Percentiles rank a stretch among this genome's conserved stretches.
phyloP scores from a whole-genome alignment of 345 rosid species.

The Bretschneidera sinensis region DNA sequence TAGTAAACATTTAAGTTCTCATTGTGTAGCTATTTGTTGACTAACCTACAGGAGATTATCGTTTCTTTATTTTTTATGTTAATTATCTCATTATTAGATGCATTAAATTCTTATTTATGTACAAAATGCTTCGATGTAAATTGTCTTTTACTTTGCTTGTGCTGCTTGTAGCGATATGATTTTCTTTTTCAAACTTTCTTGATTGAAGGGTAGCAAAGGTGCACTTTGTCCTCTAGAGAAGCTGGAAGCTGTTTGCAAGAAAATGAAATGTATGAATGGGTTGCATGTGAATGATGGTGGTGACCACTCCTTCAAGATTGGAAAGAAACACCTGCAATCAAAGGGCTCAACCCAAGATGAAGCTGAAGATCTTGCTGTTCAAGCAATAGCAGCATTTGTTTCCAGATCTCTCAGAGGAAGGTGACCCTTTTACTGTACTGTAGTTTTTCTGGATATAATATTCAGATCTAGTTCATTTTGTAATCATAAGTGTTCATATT shows the following conservation, averaged over 20 bases:
- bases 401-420: conserved; percentile 29
- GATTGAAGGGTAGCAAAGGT: conserved; percentile 66
- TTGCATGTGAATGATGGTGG: conserved; percentile 74
- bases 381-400: conserved; percentile 45
- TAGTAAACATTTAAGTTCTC: too few species aligned
- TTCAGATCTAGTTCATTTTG: too few species aligned
- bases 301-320: conserved; percentile 83
- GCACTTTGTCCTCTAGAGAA: conserved; percentile 62
- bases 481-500: too few species aligned
- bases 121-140: background rate
- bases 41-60: too few species aligned
- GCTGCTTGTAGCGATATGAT: background rate
- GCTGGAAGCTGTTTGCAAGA: conserved; percentile 57
- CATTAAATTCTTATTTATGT: too few species aligned
- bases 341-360: conserved; percentile 50
- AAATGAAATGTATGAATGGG: conserved; percentile 49
- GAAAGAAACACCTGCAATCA: conserved; percentile 53
- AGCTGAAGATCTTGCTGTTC: conserved; percentile 54
- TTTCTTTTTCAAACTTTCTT: background rate
- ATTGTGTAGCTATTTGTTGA: too few species aligned
- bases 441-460: too few species aligned
- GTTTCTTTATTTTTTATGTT: background rate
- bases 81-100: background rate
- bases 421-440: conserved; percentile 1
- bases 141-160: background rate